Percentiles rank a stretch among this genome's conserved stretches.
phyloP scores from a whole-genome alignment of 768 basidiomycete species.

The Xanthoconium purpureum region DNA sequence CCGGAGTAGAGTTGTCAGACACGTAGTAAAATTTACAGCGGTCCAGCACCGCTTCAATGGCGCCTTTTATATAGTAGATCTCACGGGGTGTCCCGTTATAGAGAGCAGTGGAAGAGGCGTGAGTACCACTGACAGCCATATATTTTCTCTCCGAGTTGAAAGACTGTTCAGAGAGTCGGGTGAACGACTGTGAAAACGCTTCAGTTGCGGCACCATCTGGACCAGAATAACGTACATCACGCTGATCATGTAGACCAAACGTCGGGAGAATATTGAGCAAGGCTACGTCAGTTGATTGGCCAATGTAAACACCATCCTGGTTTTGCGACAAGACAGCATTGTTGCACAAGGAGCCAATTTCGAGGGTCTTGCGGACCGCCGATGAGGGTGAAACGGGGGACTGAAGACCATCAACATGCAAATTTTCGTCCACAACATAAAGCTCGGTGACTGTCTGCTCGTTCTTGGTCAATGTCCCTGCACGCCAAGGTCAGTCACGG shows the following conservation, averaged over 20 bases:
- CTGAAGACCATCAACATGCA: conserved; percentile 54
- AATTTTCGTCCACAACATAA: conserved; percentile 81
- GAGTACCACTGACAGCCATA: conserved; percentile 85
- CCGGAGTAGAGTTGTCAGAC: conserved; percentile 83
- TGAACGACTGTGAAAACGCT: conserved; percentile 49
- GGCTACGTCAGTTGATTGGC: conserved; percentile 93
- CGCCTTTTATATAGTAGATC: conserved; percentile 88
- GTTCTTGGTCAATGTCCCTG: conserved; percentile 90
- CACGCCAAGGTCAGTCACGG: not conserved
- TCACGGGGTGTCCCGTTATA: conserved; percentile 49
- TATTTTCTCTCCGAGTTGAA: conserved; percentile 94
- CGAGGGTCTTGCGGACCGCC: conserved; percentile 70
- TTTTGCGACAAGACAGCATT: conserved; percentile 66
- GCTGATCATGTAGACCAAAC: conserved; percentile 66
- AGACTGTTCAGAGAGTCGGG: conserved; percentile 72
- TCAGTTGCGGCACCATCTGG: conserved; percentile 3
- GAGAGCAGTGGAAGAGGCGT: conserved; percentile 34
- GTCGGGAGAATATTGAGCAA: conserved; percentile 72
- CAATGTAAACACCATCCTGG: conserved; percentile 71
- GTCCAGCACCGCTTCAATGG: conserved; percentile 83
- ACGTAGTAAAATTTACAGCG: conserved; percentile 89
- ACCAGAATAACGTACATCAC: conserved; percentile 49
- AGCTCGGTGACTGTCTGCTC: conserved; percentile 91
- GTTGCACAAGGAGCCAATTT: conserved; percentile 88
- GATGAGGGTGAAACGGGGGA: conserved; percentile 49